These are phyloP conservation scores for Beauveria pseudobassiana DNA, from an alignment of 2,329 filamentous ascomycete species.

Conservation along the genomic window DNA sequence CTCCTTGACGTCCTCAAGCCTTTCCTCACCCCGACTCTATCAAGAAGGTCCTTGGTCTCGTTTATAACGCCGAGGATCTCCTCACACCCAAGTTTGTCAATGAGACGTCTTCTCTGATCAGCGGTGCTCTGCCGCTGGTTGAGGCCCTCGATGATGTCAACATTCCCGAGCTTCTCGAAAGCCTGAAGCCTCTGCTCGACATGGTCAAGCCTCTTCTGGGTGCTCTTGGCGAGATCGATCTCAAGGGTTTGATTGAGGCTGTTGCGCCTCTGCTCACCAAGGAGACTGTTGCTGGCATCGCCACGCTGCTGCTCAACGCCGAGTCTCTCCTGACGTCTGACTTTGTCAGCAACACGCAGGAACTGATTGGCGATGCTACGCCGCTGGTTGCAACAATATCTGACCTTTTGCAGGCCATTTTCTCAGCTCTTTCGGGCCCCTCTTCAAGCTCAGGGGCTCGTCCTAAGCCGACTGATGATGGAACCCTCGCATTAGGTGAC, in stretches of 20 bases:
- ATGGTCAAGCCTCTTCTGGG: conserved; percentile 23
- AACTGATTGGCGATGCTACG: conserved; percentile 35
- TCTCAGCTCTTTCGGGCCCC: not conserved
- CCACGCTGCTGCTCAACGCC: conserved; percentile 31
- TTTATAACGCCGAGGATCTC: conserved; percentile 28
- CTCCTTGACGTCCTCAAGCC: conserved; percentile 19
- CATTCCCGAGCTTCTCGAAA: conserved; percentile 1
- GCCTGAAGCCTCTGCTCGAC: conserved; percentile 22
- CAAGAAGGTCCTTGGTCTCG: conserved; percentile 25
- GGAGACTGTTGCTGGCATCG: conserved; percentile 27
- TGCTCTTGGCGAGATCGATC: conserved; percentile 23
- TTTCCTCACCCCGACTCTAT: conserved; percentile 26
- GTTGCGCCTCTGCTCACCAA: conserved; percentile 34
- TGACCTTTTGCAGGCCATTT: conserved; percentile 6
- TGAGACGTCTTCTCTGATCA: conserved; percentile 24
- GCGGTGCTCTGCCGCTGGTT: conserved; percentile 29
- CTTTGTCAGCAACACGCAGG: conserved; percentile 35
- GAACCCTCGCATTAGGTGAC: not conserved
- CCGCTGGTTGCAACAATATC: conserved; percentile 16
- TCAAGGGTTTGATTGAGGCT: conserved; percentile 25
- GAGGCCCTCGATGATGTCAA: conserved; percentile 22
- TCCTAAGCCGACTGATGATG: not conserved
- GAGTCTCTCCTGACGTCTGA: conserved; percentile 28
- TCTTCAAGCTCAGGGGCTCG: not conserved
- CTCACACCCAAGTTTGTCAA: conserved; percentile 24